Percentiles rank a stretch among this genome's conserved stretches.
phyloP scores from a whole-genome alignment of 352 stramenopile species.

The Globisporangium emineosum region DNA sequence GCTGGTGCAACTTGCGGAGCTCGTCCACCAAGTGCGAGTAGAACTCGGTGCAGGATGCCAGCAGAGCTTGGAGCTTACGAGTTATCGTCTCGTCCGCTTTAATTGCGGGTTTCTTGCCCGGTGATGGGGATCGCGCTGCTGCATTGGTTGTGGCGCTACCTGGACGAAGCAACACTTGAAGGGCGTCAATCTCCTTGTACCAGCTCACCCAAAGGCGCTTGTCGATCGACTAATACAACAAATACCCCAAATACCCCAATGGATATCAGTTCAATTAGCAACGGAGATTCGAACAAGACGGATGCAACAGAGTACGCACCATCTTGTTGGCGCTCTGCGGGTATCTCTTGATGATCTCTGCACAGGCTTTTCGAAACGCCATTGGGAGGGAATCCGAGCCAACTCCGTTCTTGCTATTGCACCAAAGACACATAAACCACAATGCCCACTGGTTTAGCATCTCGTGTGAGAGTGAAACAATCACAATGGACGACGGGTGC shows the following conservation, averaged over 20 bases:
- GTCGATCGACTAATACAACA: constrained; percentile 37
- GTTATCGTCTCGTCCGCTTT: background rate
- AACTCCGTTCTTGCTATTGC: background rate
- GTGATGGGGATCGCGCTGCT: constrained; percentile 1
- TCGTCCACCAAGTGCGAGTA: constrained; percentile 11
- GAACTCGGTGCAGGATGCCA: constrained; percentile 15
- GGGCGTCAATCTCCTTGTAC: constrained; percentile 48
- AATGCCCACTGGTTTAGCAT: background rate
- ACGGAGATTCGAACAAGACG: background rate
- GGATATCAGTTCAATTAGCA: background rate
- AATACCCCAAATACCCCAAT: background rate
- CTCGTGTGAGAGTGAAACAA: background rate
- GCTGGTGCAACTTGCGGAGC: background rate
- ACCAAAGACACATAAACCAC: background rate
- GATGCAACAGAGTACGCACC: constrained; percentile 20
- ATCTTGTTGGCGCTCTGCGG: constrained; percentile 28
- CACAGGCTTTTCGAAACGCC: constrained; percentile 30
- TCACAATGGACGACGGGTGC: too few relatives aligned
- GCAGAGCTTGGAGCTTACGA: constrained; percentile 3
- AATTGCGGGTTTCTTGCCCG: background rate
- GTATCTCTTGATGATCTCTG: constrained; percentile 36
- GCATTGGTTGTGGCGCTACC: constrained; percentile 11
- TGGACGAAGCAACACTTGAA: constrained; percentile 19
- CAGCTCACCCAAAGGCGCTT: constrained; percentile 63
- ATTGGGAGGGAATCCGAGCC: constrained; percentile 2